Percentiles rank a stretch among this genome's conserved stretches.
These are phyloP conservation scores for Cercospora sp. DNA, from an alignment of 2,329 filamentous ascomycete genomes.

Conservation along the genomic window DNA sequence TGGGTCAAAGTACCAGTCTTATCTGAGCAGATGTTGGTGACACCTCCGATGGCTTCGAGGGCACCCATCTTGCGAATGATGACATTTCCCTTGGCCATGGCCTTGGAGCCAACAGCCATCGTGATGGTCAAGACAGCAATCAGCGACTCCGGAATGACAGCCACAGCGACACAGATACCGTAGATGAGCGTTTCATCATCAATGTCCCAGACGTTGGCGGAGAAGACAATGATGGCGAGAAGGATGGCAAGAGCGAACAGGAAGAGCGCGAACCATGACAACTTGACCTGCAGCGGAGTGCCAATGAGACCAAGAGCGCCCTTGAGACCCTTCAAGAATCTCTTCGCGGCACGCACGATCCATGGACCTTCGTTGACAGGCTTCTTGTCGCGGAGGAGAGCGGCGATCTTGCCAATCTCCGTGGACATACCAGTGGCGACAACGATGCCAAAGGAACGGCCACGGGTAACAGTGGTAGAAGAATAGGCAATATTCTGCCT, in stretches of 20 bases:
- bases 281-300: slow-evolving; percentile 78
- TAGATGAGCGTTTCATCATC: slow-evolving; percentile 51
- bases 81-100: slow-evolving; percentile 64
- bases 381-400: slow-evolving; percentile 38
- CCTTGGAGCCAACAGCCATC: slow-evolving; percentile 63
- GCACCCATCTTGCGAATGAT: slow-evolving; percentile 65
- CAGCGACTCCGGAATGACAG: slow-evolving; percentile 54
- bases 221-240: slow-evolving; percentile 68
- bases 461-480: slow-evolving; percentile 64
- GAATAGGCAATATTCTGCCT: slow-evolving; percentile 65
- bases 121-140: slow-evolving; percentile 69
- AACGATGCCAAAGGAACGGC: slow-evolving; percentile 61
- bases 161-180: slow-evolving; percentile 50
- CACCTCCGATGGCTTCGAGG: slow-evolving; percentile 64
- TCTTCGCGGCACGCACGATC: slow-evolving; percentile 22
- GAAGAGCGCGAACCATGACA: slow-evolving; percentile 80
- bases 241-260: slow-evolving; percentile 73
- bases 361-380: slow-evolving; percentile 21
- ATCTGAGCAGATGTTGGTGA: slow-evolving; percentile 69
- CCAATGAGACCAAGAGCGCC: slow-evolving; percentile 53
- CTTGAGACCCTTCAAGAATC: slow-evolving; percentile 58
- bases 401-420: slow-evolving; percentile 67
- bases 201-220: slow-evolving; percentile 54
- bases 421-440: slow-evolving; percentile 63
- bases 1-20: slow-evolving; percentile 62